These are phyloP conservation scores for Yarrowia sp. DNA, from an alignment of 805 yeast species.

Conservation along the genomic window DNA sequence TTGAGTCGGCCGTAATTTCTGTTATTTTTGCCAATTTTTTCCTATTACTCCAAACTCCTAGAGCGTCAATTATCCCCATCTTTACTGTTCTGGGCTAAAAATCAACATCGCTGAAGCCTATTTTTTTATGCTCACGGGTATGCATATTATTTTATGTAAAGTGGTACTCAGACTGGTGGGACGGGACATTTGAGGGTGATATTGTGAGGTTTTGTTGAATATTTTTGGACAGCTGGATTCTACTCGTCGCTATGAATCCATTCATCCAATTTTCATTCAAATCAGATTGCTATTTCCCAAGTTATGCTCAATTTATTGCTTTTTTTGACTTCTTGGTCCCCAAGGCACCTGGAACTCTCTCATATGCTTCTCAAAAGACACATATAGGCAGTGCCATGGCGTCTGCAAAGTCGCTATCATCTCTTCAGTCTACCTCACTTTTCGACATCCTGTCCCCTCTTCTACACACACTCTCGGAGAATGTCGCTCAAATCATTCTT, in stretches of 20 bases:
- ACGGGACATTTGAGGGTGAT: neutral
- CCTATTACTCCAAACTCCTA: neutral
- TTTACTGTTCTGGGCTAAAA: constrained; percentile 8
- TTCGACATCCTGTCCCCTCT: neutral
- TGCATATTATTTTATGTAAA: neutral
- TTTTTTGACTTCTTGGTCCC: constrained; percentile 27
- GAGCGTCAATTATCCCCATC: neutral
- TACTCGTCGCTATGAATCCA: neutral
- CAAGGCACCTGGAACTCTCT: constrained; percentile 29
- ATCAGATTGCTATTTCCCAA: neutral
- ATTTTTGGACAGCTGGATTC: neutral
- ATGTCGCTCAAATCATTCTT: constrained; percentile 4
- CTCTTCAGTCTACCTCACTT: neutral
- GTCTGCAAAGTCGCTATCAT: neutral
- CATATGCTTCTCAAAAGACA: constrained; percentile 7
- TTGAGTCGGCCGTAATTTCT: neutral
- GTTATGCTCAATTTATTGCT: neutral
- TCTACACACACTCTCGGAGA: neutral
- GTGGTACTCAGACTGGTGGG: neutral
- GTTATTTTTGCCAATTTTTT: neutral
- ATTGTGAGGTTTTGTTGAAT: neutral
- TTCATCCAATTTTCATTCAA: neutral
- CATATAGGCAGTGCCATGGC: constrained; percentile 16
- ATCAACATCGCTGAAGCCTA: constrained; percentile 4
- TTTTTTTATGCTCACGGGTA: neutral